Base-by-base conservation (phyloP, 257 asterid species). In the Misopates orontium region DNA sequence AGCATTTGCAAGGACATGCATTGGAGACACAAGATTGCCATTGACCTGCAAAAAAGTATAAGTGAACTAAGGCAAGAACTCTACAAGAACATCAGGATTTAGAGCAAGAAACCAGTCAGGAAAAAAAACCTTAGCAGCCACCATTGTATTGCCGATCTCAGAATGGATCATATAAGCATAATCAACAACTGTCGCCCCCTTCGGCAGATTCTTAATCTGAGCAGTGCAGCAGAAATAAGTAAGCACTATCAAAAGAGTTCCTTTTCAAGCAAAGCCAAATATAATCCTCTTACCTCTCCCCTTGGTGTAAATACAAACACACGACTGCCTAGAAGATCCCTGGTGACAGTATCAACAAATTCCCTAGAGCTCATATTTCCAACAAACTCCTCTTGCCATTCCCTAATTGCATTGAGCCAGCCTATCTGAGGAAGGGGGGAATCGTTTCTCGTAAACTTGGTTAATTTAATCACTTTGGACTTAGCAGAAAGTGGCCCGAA, bases 381-480 rank as follows among this genome's bases (percentile, higher is more conserved):
- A 61, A 88, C 98, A 66, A 91, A 91, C 79, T 91, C 98, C 77
- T 91, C 95, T 73, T 91, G 96, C 98, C 98, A 91, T 77, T 91
- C 98, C 76, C 98, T 83, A 57, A 91, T 91, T 73, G 98, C 98
- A 78, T 88, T 88, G 66, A 91, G 91, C 98, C 98, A 91, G 57
- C 98, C 85, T 78, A 91, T 88, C 98, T 91, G 88, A 69, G 73
- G 74, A 22, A 71, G 60, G 60, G 40, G 10, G 32, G 39, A 24
- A 64, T 20, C 53, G 56, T 56, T 63, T 25, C 45, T 58, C 56
- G 65, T 51, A 58, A 16, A 65, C 70, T 59, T 73, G 73, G 76
- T 40, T 58, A 21, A 66, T 52, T 61, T 12, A 64, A 64, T n/a
- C n/a, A 45, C 22, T 54, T 25, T 22, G 62, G 25, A 66, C 22